Conservation (phyloP, 805 yeast genomes). For the Suhomyces tanzawaensis region DNA sequence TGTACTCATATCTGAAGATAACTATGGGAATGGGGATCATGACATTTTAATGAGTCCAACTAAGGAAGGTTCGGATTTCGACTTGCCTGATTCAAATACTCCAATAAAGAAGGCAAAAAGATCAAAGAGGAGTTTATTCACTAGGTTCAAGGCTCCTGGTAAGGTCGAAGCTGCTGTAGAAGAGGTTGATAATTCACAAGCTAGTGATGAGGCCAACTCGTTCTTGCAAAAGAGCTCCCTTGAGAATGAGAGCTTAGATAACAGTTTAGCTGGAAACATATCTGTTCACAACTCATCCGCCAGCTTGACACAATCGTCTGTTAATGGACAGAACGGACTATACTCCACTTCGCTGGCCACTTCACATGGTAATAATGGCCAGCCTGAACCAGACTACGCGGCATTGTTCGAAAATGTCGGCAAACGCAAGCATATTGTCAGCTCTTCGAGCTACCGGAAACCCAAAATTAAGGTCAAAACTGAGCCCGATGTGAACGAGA, state of each 20-base stretch:
- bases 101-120: constrained; percentile 29
- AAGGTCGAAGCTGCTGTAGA: constrained; percentile 13
- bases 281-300: constrained; percentile 12
- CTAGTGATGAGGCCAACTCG: constrained; percentile 4
- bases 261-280: constrained; percentile 6
- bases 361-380: neutral
- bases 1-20: too few relatives aligned
- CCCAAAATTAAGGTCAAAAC: constrained; percentile 21
- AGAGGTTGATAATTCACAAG: constrained; percentile 3
- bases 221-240: constrained; percentile 5
- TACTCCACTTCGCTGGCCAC: constrained; percentile 16
- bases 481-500: constrained; percentile 14
- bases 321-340: constrained; percentile 4
- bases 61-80: constrained; percentile 20
- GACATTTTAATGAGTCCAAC: constrained; percentile 19
- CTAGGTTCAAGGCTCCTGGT: constrained; percentile 31
- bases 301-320: constrained; percentile 22
- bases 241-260: constrained; percentile 10
- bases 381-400: constrained; percentile 40
- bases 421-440: constrained; percentile 33
- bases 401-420: constrained; percentile 45
- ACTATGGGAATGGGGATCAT: constrained; percentile 1
- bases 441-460: constrained; percentile 21
- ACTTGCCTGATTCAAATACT: constrained; percentile 10
- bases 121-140: constrained; percentile 36